Evolutionary conservation across 768 basidiomycete genomes (phyloP).

Genomic region (Panus rudis): DNA sequence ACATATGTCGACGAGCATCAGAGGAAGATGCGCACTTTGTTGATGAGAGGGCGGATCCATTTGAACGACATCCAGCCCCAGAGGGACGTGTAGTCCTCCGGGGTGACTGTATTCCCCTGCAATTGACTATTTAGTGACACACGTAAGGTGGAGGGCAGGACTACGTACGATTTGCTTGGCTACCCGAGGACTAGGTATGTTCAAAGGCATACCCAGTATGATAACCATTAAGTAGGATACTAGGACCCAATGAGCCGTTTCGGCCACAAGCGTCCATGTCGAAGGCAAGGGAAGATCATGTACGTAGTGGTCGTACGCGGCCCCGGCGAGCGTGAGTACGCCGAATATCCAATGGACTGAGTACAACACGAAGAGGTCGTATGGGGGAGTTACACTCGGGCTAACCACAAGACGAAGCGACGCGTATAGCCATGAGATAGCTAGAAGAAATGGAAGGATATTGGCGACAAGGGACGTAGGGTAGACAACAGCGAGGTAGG

Average conservation of each 20-base stretch:
- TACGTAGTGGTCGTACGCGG: conserved; percentile 43
- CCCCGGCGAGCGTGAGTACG: conserved; percentile 44
- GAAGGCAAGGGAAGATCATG: conserved; percentile 37
- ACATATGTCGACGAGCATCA: too few species aligned
- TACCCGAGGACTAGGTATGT: conserved; percentile 47
- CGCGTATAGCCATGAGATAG: conserved; percentile 62
- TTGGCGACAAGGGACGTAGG: conserved; percentile 25
- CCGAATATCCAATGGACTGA: conserved; percentile 38
- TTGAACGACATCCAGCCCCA: conserved; percentile 66
- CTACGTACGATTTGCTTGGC: conserved; percentile 55
- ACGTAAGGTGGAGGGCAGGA: not conserved
- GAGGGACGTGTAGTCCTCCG: conserved; percentile 72
- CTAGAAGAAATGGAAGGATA: conserved; percentile 39
- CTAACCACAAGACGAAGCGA: conserved; percentile 44
- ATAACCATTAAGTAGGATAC: conserved; percentile 37
- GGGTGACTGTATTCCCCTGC: conserved; percentile 50
- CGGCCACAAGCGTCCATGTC: conserved; percentile 15
- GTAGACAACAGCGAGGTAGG: conserved; percentile 40
- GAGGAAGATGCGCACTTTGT: conserved; percentile 37
- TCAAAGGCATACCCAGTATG: conserved; percentile 59
- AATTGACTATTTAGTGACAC: not conserved
- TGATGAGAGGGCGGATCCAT: conserved; percentile 65
- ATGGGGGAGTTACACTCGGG: conserved; percentile 52
- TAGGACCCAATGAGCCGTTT: conserved; percentile 38
- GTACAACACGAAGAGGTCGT: conserved; percentile 58